Evolutionary conservation across 257 asterid species (phyloP), one percentile per base, ranked within the genome.

Genomic region (Eucommia ulmoides): DNA sequence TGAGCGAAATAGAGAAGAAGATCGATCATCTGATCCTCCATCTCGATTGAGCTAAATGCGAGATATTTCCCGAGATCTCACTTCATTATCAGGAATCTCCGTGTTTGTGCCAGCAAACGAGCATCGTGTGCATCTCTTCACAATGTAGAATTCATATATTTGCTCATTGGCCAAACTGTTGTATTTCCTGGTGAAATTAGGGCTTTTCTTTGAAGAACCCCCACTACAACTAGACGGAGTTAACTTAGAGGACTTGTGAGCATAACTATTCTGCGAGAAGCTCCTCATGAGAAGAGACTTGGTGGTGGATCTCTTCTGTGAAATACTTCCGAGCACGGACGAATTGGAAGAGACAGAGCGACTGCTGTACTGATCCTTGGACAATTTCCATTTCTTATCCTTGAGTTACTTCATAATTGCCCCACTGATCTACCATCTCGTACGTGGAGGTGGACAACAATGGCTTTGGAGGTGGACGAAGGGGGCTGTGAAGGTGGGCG

Each of bases 51-150:
- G n/a, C n/a, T n/a, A n/a, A n/a, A n/a, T n/a, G n/a, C n/a, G n/a
- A n/a, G n/a, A n/a, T n/a, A n/a, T n/a, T n/a, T n/a, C n/a, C n/a
- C n/a, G n/a, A n/a, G n/a, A n/a, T n/a, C n/a, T n/a, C n/a, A n/a
- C n/a, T n/a, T n/a, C n/a, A n/a, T n/a, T n/a, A n/a, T n/a, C n/a
- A 78, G 54, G 88, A 76, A 69, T 85, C 95, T 33, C 80, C 65
- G 41, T 85, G 69, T 54, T 82, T 85, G 35, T 78, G 78, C 94
- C 87, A 75, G 60, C 79, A 60, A 33, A 82, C 83, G 20, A 85
- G 94, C 96, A 85, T 85, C 1, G 72, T 47, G 53, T 78, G 74
- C 96, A 85, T 20, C 88, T 45, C 67, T 85, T 85, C 3, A 82
- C 96, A 8, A 85, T 85, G 71, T 85, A 85, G 58, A 85, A 78